Base-by-base conservation (phyloP, 768 basidiomycete species). In the Termitomyces sp. region DNA sequence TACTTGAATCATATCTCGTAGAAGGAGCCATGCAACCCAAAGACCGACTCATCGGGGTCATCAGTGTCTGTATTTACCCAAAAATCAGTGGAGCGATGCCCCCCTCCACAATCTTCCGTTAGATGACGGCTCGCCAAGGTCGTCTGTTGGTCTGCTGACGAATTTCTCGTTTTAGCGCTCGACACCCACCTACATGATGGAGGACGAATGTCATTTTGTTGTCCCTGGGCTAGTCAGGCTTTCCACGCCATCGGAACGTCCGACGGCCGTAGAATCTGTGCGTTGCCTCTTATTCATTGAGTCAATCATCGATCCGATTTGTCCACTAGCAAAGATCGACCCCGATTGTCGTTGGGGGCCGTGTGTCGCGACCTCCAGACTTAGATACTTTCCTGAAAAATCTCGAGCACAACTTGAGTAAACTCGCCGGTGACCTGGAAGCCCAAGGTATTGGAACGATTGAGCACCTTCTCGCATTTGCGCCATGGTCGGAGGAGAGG, bases 361-460 rank as follows among this genome's bases (percentile, higher is more conserved):
- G 30, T 16, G 6, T 5, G 33, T 24, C 36, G 18, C 46, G 16
- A 12, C 46, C 32, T 48, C 36, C 14, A 4, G 26, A 56, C 18
- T 24, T 52, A 4, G 16, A 28, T 12, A 35, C n/a, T 12, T 53
- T 58, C 26, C 24, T 58, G 35, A 22, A 7, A 26, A 46, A 45
- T 26, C 40, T 58, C 43, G 57, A 53, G 14, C 51, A 53, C 44
- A 26, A 58, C 22, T 12, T 58, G 24, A 52, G 50, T 28, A 51
- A 22, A 18, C 22, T 58, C 14, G 6, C 16, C 2, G 1, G 6
- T 28, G 51, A 33, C 8, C 35, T 58, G 18, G 50, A 53, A 30
- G 44, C 42, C 5, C 50, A 58, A 43, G 51, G 45, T 16, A 6
- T 57, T 9, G n/a, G 7, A 30, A 57, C 49, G 13, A 20, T 43